These are phyloP conservation scores for Metschnikowia gruessii DNA, from an alignment of 805 yeast species.

Conservation along the genomic window DNA sequence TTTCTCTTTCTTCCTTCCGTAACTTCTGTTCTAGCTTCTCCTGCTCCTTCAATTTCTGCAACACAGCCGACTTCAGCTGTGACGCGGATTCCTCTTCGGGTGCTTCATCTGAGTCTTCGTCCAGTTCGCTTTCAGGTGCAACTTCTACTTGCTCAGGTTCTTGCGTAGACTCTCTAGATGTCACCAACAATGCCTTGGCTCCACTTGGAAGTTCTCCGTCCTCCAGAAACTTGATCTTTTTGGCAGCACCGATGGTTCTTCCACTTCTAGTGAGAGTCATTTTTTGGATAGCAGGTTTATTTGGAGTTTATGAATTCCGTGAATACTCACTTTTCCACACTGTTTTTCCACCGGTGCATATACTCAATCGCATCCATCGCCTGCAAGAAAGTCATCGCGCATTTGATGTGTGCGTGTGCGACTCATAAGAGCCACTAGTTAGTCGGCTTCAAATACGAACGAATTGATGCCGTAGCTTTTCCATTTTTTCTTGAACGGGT, in stretches of 20 bases:
- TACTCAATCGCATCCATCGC: slow-evolving; percentile 5
- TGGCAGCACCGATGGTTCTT: slow-evolving; percentile 18
- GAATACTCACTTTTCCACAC: not conserved
- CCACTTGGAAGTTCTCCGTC: slow-evolving; percentile 23
- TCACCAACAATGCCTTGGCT: slow-evolving; percentile 8
- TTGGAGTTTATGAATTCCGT: no score
- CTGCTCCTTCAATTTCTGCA: slow-evolving; percentile 27
- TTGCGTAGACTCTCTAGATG: slow-evolving; percentile 14
- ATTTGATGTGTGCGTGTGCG: slow-evolving; percentile 8
- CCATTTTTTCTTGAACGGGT: slow-evolving; percentile 31
- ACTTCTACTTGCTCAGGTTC: slow-evolving; percentile 7
- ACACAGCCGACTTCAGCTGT: slow-evolving; percentile 25
- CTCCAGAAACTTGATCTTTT: slow-evolving; percentile 34
- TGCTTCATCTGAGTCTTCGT: slow-evolving; percentile 34
- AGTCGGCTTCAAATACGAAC: slow-evolving; percentile 14
- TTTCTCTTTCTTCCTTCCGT: slow-evolving; percentile 32
- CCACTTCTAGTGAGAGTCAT: slow-evolving; percentile 35
- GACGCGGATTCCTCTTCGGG: slow-evolving; percentile 44
- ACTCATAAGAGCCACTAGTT: slow-evolving; percentile 2
- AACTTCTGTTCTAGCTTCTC: slow-evolving; percentile 23
- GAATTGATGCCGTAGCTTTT: slow-evolving; percentile 35
- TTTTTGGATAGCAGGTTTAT: no score
- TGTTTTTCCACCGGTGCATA: not conserved
- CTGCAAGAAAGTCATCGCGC: slow-evolving; percentile 12
- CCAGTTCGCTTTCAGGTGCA: slow-evolving; percentile 2